These are phyloP conservation scores for Fusarium humuli DNA, from an alignment of 2,329 filamentous ascomycete genomes.

Conservation along the genomic window DNA sequence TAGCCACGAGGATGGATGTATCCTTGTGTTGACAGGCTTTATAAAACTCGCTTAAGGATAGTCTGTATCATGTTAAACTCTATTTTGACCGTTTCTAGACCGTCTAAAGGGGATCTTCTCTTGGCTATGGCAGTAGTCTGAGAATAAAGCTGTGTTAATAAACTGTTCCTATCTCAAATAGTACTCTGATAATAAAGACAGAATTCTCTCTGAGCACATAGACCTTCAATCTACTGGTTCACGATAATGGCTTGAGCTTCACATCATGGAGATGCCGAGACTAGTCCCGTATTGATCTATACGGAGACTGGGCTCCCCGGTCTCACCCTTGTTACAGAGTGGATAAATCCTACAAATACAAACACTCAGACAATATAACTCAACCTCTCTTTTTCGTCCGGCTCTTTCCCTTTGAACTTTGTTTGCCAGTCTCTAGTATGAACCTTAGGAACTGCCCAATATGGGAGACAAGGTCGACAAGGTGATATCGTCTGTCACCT, in stretches of 20 bases:
- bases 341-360: not conserved
- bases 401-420: not conserved
- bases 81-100: slow-evolving; percentile 16
- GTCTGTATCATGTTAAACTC: slow-evolving; percentile 28
- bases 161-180: not conserved
- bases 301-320: slow-evolving; percentile 16
- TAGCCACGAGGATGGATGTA: not conserved
- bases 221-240: not conserved
- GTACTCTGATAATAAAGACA: too few relatives aligned
- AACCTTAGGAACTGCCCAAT: not conserved
- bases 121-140: not conserved
- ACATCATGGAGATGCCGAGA: not conserved
- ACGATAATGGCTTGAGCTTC: not conserved
- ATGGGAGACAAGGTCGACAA: slow-evolving; percentile 34
- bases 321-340: slow-evolving; percentile 19
- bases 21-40: slow-evolving; percentile 10
- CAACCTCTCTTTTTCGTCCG: not conserved
- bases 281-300: not conserved
- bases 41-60: slow-evolving; percentile 30
- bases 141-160: not conserved
- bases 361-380: slow-evolving; percentile 1
- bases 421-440: slow-evolving; percentile 15
- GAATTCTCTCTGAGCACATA: not conserved
- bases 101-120: not conserved
- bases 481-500: slow-evolving; percentile 39